Percentiles rank a stretch among this genome's conserved stretches.
Conservation (phyloP, 495 filamentous ascomycete genomes). For the Sphaerosporella brunnea region DNA sequence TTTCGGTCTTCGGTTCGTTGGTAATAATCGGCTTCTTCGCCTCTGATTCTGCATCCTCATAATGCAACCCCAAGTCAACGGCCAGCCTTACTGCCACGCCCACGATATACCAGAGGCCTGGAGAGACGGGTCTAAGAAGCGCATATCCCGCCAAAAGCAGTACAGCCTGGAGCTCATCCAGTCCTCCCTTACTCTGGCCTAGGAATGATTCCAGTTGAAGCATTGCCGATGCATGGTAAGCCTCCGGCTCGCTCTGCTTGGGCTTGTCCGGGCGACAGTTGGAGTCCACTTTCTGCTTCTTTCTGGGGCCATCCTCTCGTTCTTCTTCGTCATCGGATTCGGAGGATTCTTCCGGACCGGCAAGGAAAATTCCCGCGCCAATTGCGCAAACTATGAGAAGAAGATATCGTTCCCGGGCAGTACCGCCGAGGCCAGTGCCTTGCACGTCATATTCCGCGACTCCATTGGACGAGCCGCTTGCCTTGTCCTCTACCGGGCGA, state of each 20-base stretch:
- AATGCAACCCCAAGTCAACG: conserved; percentile 82
- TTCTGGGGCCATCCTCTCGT: conserved; percentile 17
- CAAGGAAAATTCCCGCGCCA: conserved; percentile 75
- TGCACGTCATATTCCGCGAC: conserved; percentile 3
- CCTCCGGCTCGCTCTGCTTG: conserved; percentile 71
- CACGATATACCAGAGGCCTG: conserved; percentile 92
- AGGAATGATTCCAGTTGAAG: conserved; percentile 79
- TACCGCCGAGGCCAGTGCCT: conserved; percentile 44
- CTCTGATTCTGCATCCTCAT: conserved; percentile 62
- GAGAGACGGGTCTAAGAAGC: conserved; percentile 72
- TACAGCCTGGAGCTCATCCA: conserved; percentile 87
- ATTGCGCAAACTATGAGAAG: conserved; percentile 98
- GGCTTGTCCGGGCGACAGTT: conserved; percentile 14
- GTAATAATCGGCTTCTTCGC: conserved; percentile 30
- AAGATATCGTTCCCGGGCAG: conserved; percentile 71
- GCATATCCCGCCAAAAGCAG: conserved; percentile 82
- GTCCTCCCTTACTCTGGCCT: conserved; percentile 54
- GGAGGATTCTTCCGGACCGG: conserved; percentile 21
- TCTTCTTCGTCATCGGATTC: conserved; percentile 29
- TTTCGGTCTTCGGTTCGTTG: conserved; percentile 32
- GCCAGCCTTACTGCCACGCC: conserved; percentile 80
- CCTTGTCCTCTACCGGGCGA: conserved; percentile 10
- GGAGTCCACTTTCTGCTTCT: conserved; percentile 26
- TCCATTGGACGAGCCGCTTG: not conserved
- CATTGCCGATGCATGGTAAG: conserved; percentile 89